Evolutionary conservation across 2,329 filamentous ascomycete genomes (phyloP), one percentile per base, ranked within the genome.

Genomic region (Colletotrichum incanum): DNA sequence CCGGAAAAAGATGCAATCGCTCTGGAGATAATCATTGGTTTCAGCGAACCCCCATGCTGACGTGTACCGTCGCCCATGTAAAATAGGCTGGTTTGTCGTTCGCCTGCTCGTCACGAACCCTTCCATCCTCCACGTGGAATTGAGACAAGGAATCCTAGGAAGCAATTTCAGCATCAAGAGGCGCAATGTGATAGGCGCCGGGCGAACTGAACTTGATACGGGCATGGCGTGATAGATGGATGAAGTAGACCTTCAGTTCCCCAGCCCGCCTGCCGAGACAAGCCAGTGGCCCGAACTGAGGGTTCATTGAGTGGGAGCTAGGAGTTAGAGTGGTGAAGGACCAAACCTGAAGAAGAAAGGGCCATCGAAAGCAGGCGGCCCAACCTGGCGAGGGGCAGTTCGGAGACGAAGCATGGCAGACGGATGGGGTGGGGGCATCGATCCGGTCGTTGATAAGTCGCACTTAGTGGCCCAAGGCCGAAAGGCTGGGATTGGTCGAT

Each of bases 391-490:
- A 61, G 45, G 37, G 49, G 34, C 52, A 54, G 18, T 26, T 62
- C 58, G 50, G 56, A 52, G 65, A 67, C 64, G 47, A 47, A 28
- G 64, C 14, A 43, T 45, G 20, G 49, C 26, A 52, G 59, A 65
- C 52, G 47, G 58, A 64, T 47, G 66, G 65, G 65, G 65, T 72
- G 59, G 47, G 70, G 66, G 58, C 66, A 72, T 65, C 66, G 28
- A 47, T 28, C 20, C 23, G 26, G 54, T 47, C 52, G 47, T 70
- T 55, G 43, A 70, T 60, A 72, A 55, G 66, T 68, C 43, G 16
- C 16, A n/a, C 31, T 61, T 55, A 37, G n/a, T 52, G 63, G 62
- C 58, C 18, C 54, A 45, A 66, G n/a, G 55, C 16, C 20, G 50
- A 62, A 43, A 52, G 68, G 43, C 43, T 58, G 68, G 68, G 68